Evolutionary conservation across 192 early-diverging fungal genomes (phyloP).

Genomic region (Coemansia sp.): DNA sequence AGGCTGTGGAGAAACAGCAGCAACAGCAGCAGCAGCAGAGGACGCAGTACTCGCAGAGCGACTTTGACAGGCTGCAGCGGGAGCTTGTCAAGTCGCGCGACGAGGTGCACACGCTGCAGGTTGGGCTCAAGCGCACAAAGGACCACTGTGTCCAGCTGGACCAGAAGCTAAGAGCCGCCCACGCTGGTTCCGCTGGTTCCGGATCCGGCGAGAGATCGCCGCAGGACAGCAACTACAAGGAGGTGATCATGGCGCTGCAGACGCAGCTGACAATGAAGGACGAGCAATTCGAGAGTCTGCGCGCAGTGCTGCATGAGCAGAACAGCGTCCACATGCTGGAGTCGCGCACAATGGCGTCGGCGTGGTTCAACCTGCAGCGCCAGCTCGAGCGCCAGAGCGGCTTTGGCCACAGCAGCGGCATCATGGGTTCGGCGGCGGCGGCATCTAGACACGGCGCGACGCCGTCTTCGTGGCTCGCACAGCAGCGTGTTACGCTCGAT

Average conservation of each 20-base stretch:
- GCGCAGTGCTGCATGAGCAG: conserved; percentile 66
- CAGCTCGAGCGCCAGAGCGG: conserved; percentile 56
- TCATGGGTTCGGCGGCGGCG: conserved; percentile 26
- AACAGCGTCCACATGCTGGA: conserved; percentile 62
- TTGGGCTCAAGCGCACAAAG: conserved; percentile 48
- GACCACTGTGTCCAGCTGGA: conserved; percentile 47
- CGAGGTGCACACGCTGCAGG: conserved; percentile 38
- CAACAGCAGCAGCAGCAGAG: no score
- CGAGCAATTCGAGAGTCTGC: conserved; percentile 66
- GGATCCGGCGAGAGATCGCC: conserved; percentile 14
- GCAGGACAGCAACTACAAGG: conserved; percentile 43
- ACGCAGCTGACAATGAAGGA: conserved; percentile 35
- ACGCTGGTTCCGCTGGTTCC: conserved; percentile 13
- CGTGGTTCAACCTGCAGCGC: conserved; percentile 66
- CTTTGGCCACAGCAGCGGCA: conserved; percentile 42
- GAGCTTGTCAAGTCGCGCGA: conserved; percentile 52
- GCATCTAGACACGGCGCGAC: conserved; percentile 33
- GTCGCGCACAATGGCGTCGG: conserved; percentile 77
- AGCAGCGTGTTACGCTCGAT: conserved; percentile 65
- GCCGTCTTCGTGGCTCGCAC: conserved; percentile 71
- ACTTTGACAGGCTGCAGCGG: conserved; percentile 43
- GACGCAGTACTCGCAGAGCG: conserved; percentile 29
- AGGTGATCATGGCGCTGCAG: conserved; percentile 62
- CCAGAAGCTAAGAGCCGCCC: conserved; percentile 22
- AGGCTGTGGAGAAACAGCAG: conserved; percentile 29